Evolutionary conservation across 208 protist species (phyloP), one percentile per base, ranked within the genome.

Genomic region (Blechomonas ayalai): DNA sequence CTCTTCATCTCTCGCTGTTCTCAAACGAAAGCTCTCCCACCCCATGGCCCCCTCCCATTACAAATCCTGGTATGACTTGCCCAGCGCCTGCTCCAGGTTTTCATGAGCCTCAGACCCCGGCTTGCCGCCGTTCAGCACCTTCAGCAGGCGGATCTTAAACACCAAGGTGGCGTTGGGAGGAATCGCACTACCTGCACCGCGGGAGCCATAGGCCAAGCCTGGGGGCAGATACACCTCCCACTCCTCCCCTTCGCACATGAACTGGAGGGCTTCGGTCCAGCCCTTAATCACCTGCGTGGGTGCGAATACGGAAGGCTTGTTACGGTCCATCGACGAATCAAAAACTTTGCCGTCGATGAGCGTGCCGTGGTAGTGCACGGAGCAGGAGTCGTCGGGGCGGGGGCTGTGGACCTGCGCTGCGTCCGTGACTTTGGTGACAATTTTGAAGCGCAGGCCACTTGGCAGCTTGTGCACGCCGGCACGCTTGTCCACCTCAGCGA

Each of bases 191-290:
- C 65, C 68, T 20, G 66, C 72, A 4, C 86, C 82, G n/a, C 48
- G 19, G 27, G 54, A 18, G 12, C 86, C 86, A 60, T 94, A 94
- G 36, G 73, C 86, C 12, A 90, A 66, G 33, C 79, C 68, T 18
- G 45, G 66, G 8, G 84, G 80, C 37, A 88, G 61, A 32, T 80
- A 89, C 19, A 93, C 66, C 48, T 85, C 66, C 85, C 85, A 93
- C 48, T 75, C 46, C 51, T 93, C 85, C 6, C 85, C 85, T 58
- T 86, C 78, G 31, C 57, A 57, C 81, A 93, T 90, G 52, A 81
- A 67, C 79, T 89, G 81, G 10, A 93, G 66, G 18, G 78, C 85
- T 58, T 90, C 81, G 13, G 71, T 82, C 85, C 85, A 93, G 26
- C 66, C 82, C 33, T 66, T 70, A 46, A 91, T 89, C n/a, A 90